Percentiles rank a stretch among this genome's conserved stretches.
Conservation (phyloP, 2,329 filamentous ascomycete genomes). For the Endoconidiophora laricicola region DNA sequence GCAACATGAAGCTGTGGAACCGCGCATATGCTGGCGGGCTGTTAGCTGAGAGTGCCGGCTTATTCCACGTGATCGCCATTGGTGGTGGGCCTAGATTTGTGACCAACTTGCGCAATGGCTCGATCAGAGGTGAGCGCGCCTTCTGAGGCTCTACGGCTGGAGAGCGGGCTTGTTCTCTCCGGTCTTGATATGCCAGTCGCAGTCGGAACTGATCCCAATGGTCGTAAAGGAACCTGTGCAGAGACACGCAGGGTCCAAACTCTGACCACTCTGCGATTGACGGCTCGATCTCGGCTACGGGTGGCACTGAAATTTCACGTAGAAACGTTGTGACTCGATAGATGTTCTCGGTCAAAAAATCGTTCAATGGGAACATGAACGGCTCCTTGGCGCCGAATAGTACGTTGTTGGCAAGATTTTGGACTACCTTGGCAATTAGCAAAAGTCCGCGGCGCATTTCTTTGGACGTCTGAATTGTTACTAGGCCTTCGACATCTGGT, state of each 20-base stretch:
- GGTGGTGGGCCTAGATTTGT: constrained; percentile 50
- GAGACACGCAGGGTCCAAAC: constrained; percentile 52
- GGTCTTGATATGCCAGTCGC: constrained; percentile 42
- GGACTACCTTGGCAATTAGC: constrained; percentile 54
- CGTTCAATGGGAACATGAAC: constrained; percentile 55
- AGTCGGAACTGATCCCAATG: constrained; percentile 56
- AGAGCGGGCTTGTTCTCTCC: constrained; percentile 37
- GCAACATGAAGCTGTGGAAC: constrained; percentile 58
- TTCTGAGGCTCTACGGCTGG: constrained; percentile 35
- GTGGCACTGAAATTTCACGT: constrained; percentile 46
- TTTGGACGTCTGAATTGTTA: constrained; percentile 43
- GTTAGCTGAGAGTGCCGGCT: constrained; percentile 47
- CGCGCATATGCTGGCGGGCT: constrained; percentile 47
- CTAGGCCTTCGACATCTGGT: constrained; percentile 50
- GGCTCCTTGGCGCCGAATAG: constrained; percentile 56
- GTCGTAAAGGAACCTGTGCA: constrained; percentile 54
- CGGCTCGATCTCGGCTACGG: constrained; percentile 27
- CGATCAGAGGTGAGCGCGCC: constrained; percentile 38
- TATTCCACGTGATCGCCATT: constrained; percentile 52
- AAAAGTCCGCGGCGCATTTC: constrained; percentile 52
- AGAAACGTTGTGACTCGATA: constrained; percentile 50
- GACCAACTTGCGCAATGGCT: constrained; percentile 44
- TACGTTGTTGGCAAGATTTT: constrained; percentile 56
- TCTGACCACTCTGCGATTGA: constrained; percentile 39
- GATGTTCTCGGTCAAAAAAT: constrained; percentile 52